These are phyloP conservation scores for Magnusiomyces sp. DNA, from an alignment of 1,139 yeast species.

Conservation along the genomic window DNA sequence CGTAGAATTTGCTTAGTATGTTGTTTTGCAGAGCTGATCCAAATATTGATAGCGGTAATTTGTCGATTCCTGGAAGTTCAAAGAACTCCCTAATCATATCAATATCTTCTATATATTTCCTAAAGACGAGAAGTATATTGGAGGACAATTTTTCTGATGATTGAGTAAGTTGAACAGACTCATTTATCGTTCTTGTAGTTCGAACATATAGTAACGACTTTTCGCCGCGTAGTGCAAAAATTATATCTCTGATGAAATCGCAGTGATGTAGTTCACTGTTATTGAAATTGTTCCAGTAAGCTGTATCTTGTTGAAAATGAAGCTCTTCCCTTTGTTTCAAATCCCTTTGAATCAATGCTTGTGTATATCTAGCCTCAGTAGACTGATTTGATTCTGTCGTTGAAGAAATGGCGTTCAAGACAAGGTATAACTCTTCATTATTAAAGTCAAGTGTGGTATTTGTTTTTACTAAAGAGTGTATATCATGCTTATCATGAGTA, in stretches of 20 bases:
- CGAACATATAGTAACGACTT: background rate
- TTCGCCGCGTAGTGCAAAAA: background rate
- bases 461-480: too few relatives aligned
- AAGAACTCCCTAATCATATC: background rate
- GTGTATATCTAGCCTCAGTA: too few relatives aligned
- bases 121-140: background rate
- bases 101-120: background rate
- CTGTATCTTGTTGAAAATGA: background rate
- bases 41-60: conserved; percentile 2
- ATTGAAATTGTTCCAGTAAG: background rate
- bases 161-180: background rate
- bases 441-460: too few relatives aligned
- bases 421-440: too few relatives aligned
- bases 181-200: background rate
- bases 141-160: background rate
- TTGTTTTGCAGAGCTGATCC: conserved; percentile 3
- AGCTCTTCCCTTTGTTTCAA: too few relatives aligned
- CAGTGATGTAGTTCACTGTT: background rate
- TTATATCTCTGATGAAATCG: background rate
- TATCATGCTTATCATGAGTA: too few relatives aligned
- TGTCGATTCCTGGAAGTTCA: background rate
- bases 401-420: too few relatives aligned
- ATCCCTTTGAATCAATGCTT: too few relatives aligned
- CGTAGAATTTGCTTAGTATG: background rate
- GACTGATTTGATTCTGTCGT: too few relatives aligned